Conservation (phyloP, 2,329 filamentous ascomycete genomes). For the Colletotrichum sp. region DNA sequence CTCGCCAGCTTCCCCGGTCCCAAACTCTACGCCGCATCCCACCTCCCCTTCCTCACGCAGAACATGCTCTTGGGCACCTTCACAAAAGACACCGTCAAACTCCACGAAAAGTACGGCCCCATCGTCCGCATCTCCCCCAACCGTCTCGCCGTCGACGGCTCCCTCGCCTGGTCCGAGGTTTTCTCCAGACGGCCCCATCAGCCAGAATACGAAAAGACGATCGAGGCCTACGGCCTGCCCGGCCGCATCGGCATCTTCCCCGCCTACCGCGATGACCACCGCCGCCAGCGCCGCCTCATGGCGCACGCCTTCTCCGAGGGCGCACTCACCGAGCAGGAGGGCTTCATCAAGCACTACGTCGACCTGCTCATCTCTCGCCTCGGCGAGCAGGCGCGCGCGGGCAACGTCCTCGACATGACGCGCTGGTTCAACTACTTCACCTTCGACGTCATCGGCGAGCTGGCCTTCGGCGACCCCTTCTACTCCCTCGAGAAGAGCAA, state of each 20-base stretch:
- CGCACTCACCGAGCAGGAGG: slow-evolving; percentile 33
- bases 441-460: slow-evolving; percentile 33
- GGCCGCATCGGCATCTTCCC: background rate
- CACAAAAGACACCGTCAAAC: background rate
- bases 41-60: background rate
- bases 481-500: slow-evolving; percentile 24
- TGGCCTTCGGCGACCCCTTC: slow-evolving; percentile 32
- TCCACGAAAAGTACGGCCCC: background rate
- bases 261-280: slow-evolving; percentile 13
- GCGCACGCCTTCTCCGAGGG: slow-evolving; percentile 31
- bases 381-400: background rate
- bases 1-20: background rate
- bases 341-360: slow-evolving; percentile 28
- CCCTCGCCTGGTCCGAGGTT: background rate
- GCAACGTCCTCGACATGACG: slow-evolving; percentile 24
- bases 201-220: background rate
- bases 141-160: background rate
- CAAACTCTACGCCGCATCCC: background rate
- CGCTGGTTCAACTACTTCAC: slow-evolving; percentile 30
- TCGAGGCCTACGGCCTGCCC: background rate
- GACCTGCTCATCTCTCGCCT: slow-evolving; percentile 26
- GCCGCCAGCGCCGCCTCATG: slow-evolving; percentile 25
- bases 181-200: background rate
- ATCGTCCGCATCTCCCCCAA: background rate
- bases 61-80: background rate